Evolutionary conservation across 345 rosid species (phyloP).

Genomic region (Eucalyptus virginea): DNA sequence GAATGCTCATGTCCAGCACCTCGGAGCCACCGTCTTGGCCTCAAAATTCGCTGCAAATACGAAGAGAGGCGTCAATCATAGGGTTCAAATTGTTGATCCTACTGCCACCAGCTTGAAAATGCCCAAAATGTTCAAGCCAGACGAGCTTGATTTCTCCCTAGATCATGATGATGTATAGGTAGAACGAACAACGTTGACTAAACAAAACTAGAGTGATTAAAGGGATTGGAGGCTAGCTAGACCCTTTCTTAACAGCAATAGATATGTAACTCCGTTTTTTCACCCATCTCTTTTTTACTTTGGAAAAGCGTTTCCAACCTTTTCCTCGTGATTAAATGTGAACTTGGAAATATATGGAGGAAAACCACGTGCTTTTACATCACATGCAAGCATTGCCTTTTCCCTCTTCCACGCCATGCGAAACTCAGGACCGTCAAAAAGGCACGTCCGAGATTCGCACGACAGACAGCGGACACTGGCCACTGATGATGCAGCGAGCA

Average conservation of each 20-base stretch:
- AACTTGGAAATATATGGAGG: not conserved
- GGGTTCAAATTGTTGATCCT: conserved; percentile 19
- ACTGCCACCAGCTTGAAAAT: conserved; percentile 49
- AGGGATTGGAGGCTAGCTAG: not conserved
- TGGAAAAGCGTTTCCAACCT: not conserved
- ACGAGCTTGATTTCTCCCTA: conserved; percentile 53
- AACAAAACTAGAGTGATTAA: not conserved
- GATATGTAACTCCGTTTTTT: not conserved
- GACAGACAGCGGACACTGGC: not conserved
- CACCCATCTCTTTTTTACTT: not conserved
- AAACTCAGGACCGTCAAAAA: not conserved
- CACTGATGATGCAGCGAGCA: too few species aligned
- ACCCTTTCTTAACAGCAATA: not conserved
- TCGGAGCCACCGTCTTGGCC: conserved; percentile 57
- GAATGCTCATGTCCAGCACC: conserved; percentile 18
- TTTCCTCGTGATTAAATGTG: not conserved
- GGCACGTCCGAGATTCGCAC: not conserved
- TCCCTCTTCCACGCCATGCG: not conserved
- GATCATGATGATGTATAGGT: not conserved
- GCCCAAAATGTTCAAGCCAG: conserved; percentile 71
- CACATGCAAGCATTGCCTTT: not conserved
- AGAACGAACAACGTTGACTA: not conserved
- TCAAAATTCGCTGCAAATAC: conserved; percentile 63
- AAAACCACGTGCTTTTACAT: not conserved
- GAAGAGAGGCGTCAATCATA: conserved; percentile 31